Percentiles rank a stretch among this genome's conserved stretches.
phyloP scores from a whole-genome alignment of 495 filamentous ascomycete genomes.

The Letharia lupina region DNA sequence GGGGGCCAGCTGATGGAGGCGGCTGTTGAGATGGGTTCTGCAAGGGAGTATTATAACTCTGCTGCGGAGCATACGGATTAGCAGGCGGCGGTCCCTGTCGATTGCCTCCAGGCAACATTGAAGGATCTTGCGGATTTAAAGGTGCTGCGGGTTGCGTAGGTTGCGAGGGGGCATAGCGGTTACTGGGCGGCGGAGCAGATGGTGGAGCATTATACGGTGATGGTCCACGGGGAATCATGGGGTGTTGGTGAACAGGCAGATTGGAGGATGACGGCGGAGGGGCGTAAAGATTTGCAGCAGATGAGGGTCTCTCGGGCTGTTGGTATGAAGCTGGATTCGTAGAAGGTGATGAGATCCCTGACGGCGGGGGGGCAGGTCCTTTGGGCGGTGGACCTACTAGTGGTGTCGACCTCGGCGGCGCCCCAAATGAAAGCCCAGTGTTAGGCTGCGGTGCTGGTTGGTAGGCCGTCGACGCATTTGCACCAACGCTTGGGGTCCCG shows the following conservation, averaged over 20 bases:
- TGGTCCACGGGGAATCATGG: slow-evolving; percentile 59
- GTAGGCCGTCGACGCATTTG: slow-evolving; percentile 57
- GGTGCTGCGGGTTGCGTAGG: slow-evolving; percentile 44
- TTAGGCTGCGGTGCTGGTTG: slow-evolving; percentile 45
- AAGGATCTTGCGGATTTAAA: slow-evolving; percentile 34
- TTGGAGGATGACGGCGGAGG: slow-evolving; percentile 38
- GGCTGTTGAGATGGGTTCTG: slow-evolving; percentile 33
- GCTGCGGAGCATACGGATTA: slow-evolving; percentile 54
- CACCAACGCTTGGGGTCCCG: slow-evolving; percentile 56
- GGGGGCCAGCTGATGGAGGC: slow-evolving; percentile 23
- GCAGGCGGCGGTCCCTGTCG: slow-evolving; percentile 41
- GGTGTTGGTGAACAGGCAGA: slow-evolving; percentile 38
- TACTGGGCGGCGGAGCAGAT: slow-evolving; percentile 60
- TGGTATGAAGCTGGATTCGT: slow-evolving; percentile 37
- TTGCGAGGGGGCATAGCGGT: slow-evolving; percentile 80
- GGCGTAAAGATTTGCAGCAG: slow-evolving; percentile 65
- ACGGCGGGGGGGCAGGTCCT: slow-evolving; percentile 40
- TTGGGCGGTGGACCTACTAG: slow-evolving; percentile 50
- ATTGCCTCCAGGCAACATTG: slow-evolving; percentile 23
- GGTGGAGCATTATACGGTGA: slow-evolving; percentile 88
- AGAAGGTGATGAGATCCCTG: slow-evolving; percentile 48
- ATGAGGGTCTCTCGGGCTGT: slow-evolving; percentile 45
- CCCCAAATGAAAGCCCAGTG: slow-evolving; percentile 30
- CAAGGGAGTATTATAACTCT: slow-evolving; percentile 30
- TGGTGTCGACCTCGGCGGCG: slow-evolving; percentile 36